Percentiles rank a stretch among this genome's conserved stretches.
Evolutionary conservation across 2,329 filamentous ascomycete species (phyloP).

Genomic region (Claviceps monticola): DNA sequence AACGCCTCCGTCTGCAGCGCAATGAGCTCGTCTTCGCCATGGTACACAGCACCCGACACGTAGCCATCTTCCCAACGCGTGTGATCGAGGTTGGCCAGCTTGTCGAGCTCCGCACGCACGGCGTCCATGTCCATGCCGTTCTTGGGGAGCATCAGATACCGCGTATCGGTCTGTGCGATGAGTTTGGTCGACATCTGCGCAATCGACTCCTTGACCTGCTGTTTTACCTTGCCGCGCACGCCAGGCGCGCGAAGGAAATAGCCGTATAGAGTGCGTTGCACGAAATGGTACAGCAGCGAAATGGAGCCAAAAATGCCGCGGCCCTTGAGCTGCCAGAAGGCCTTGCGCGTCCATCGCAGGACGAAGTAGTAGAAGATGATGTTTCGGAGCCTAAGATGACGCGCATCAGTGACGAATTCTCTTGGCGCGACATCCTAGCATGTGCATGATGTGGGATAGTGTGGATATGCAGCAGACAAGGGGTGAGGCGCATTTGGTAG

Average conservation of each 20-base stretch:
- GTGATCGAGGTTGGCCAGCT: slow-evolving; percentile 76
- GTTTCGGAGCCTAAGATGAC: slow-evolving; percentile 50
- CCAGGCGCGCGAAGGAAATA: slow-evolving; percentile 77
- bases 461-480: not conserved
- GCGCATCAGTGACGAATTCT: not conserved
- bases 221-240: slow-evolving; percentile 72
- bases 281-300: slow-evolving; percentile 56
- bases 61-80: slow-evolving; percentile 93
- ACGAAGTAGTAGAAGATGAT: slow-evolving; percentile 82
- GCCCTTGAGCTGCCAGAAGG: slow-evolving; percentile 74
- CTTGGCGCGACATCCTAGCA: too few species aligned
- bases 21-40: slow-evolving; percentile 72
- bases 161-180: slow-evolving; percentile 56
- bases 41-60: slow-evolving; percentile 91
- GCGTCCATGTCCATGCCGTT: slow-evolving; percentile 72
- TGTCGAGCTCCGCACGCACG: slow-evolving; percentile 65
- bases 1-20: slow-evolving; percentile 86
- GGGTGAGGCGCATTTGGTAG: not conserved
- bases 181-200: slow-evolving; percentile 74
- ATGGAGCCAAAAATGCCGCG: slow-evolving; percentile 74
- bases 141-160: slow-evolving; percentile 65
- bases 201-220: slow-evolving; percentile 69
- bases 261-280: slow-evolving; percentile 65
- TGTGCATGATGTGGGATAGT: not conserved
- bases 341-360: slow-evolving; percentile 66